Percentiles rank a stretch among this genome's conserved stretches.
phyloP scores from a whole-genome alignment of 345 rosid species.

The Populus alba region DNA sequence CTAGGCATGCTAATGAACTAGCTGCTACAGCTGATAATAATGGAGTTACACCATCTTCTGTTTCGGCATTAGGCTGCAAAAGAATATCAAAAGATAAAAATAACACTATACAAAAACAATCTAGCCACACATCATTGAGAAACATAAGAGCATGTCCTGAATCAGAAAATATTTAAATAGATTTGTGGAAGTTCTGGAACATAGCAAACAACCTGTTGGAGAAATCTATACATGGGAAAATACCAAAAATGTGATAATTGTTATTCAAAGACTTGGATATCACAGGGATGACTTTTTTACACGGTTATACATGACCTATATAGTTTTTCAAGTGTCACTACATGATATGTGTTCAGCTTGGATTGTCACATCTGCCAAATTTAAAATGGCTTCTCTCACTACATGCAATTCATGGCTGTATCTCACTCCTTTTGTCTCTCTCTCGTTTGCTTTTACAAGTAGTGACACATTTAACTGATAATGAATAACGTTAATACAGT shows the following conservation, averaged over 20 bases:
- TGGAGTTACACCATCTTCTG: constrained; percentile 82
- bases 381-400: background rate
- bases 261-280: background rate
- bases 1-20: constrained; percentile 69
- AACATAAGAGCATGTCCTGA: background rate
- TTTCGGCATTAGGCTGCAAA: constrained; percentile 84
- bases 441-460: background rate
- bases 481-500: background rate
- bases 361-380: background rate
- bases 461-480: background rate
- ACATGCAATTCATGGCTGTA: background rate
- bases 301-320: background rate
- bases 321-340: background rate
- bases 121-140: background rate
- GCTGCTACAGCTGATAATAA: constrained; percentile 90
- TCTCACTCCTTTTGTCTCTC: background rate
- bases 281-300: background rate
- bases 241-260: background rate
- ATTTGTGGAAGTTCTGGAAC: background rate
- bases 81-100: background rate
- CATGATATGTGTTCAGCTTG: background rate
- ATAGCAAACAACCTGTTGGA: background rate
- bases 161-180: too few relatives aligned
- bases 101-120: background rate
- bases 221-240: background rate